phyloP scores from a whole-genome alignment of 2,329 filamentous ascomycete species.

The Phaeoacremonium minimum region DNA sequence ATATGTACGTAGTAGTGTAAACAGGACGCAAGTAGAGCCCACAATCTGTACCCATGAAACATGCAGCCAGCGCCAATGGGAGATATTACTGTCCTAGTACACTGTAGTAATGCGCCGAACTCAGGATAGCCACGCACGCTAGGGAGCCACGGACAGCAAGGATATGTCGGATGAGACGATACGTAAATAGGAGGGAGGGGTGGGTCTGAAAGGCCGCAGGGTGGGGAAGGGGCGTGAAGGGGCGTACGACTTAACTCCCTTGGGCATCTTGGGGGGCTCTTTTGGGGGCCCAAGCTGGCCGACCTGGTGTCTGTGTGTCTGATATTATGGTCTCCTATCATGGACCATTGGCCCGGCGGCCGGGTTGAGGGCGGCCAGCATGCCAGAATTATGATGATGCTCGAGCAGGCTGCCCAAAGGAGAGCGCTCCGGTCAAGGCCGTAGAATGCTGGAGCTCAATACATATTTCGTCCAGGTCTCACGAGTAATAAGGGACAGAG shows the following conservation, averaged over 20 bases:
- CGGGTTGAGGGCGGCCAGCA: too few species aligned
- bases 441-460: too few species aligned
- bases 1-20: constrained; percentile 5
- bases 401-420: too few species aligned
- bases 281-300: constrained; percentile 1
- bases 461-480: too few species aligned
- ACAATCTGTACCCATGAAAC: constrained; percentile 23
- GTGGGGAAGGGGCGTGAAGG: constrained; percentile 15
- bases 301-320: too few species aligned
- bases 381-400: too few species aligned
- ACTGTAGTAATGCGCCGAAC: not conserved
- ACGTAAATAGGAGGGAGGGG: constrained; percentile 16
- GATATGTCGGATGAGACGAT: constrained; percentile 21
- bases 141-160: constrained; percentile 4
- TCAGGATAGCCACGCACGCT: constrained; percentile 7
- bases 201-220: constrained; percentile 12
- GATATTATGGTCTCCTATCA: too few species aligned
- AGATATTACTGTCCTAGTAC: constrained; percentile 14
- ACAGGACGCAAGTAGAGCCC: constrained; percentile 1
- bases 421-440: too few species aligned
- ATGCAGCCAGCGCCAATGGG: constrained; percentile 20
- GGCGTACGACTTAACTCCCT: constrained; percentile 11
- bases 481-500: too few species aligned
- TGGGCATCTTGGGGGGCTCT: constrained; percentile 5
- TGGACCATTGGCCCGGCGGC: too few species aligned